Conservation (phyloP, 441 rosid species). For the Eruca vesicaria region DNA sequence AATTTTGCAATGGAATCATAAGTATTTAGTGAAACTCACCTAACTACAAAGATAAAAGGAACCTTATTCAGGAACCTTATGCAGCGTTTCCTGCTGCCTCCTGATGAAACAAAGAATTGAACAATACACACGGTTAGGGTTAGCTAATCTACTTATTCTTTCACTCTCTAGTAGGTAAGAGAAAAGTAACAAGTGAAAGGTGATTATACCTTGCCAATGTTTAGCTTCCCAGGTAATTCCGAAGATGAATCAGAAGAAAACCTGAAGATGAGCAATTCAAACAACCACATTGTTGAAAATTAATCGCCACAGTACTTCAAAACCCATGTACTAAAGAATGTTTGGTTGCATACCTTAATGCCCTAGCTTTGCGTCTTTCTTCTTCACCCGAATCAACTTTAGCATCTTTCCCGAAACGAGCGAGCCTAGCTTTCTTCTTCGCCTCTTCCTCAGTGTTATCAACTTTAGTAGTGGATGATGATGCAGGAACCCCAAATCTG, state of each 20-base stretch:
- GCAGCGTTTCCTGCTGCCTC: slow-evolving; percentile 69
- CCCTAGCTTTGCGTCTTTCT: slow-evolving; percentile 83
- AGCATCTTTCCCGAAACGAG: slow-evolving; percentile 53
- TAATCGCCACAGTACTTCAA: background rate
- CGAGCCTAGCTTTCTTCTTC: slow-evolving; percentile 87
- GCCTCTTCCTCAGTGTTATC: slow-evolving; percentile 53
- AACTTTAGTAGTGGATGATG: slow-evolving; percentile 33
- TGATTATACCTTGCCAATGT: slow-evolving; percentile 42
- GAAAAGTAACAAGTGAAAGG: background rate
- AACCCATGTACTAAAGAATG: background rate
- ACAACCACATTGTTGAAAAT: background rate
- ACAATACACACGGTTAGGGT: slow-evolving; percentile 17
- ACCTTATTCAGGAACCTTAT: slow-evolving; percentile 46
- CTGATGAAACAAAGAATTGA: slow-evolving; percentile 38
- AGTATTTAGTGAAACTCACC: slow-evolving; percentile 30
- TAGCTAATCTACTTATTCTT: background rate
- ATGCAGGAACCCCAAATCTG: slow-evolving; percentile 76
- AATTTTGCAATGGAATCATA: background rate
- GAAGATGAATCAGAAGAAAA: slow-evolving; percentile 55
- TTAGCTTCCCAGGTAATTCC: slow-evolving; percentile 51
- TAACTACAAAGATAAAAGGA: slow-evolving; percentile 28
- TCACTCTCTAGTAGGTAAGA: background rate
- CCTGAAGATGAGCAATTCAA: slow-evolving; percentile 38
- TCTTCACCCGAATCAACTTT: slow-evolving; percentile 58
- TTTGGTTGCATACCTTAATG: slow-evolving; percentile 48